Evolutionary conservation across 345 rosid genomes (phyloP).

Genomic region (Heritiera littoralis): DNA sequence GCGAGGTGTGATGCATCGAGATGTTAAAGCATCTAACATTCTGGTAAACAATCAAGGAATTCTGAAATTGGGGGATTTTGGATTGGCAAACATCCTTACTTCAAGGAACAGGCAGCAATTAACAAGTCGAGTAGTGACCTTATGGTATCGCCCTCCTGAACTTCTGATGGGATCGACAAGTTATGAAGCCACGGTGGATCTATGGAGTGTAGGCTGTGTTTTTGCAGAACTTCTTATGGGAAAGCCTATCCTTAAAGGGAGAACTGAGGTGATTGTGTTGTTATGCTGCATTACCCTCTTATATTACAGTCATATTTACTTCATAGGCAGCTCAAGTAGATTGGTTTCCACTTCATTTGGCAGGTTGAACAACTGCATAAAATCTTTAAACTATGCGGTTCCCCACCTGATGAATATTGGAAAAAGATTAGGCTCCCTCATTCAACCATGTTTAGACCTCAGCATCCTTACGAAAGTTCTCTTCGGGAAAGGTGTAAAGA

Average conservation of each 20-base stretch:
- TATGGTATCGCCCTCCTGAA: slow-evolving; percentile 89
- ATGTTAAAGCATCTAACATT: slow-evolving; percentile 71
- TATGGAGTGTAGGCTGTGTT: slow-evolving; percentile 86
- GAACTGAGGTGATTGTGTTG: slow-evolving; percentile 61
- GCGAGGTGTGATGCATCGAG: slow-evolving; percentile 73
- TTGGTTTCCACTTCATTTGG: slow-evolving; percentile 14
- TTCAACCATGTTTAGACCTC: slow-evolving; percentile 64
- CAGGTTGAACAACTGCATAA: slow-evolving; percentile 86
- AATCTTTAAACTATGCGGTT: slow-evolving; percentile 72
- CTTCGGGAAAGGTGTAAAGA: slow-evolving; percentile 59
- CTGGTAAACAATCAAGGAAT: slow-evolving; percentile 68
- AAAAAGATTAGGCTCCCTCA: slow-evolving; percentile 56
- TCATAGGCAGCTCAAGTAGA: background rate
- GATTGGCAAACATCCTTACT: slow-evolving; percentile 61
- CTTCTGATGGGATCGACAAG: slow-evolving; percentile 80
- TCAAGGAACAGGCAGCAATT: slow-evolving; percentile 49
- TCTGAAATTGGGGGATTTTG: slow-evolving; percentile 73
- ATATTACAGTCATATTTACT: background rate
- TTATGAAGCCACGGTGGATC: slow-evolving; percentile 64
- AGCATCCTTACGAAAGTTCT: slow-evolving; percentile 54
- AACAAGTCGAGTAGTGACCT: slow-evolving; percentile 79
- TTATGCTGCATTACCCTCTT: background rate
- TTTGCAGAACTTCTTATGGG: slow-evolving; percentile 65
- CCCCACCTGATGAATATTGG: slow-evolving; percentile 77
- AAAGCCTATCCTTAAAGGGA: slow-evolving; percentile 71